Conservation (phyloP, 1,139 yeast genomes). For the Hanseniaspora gamundiae region DNA sequence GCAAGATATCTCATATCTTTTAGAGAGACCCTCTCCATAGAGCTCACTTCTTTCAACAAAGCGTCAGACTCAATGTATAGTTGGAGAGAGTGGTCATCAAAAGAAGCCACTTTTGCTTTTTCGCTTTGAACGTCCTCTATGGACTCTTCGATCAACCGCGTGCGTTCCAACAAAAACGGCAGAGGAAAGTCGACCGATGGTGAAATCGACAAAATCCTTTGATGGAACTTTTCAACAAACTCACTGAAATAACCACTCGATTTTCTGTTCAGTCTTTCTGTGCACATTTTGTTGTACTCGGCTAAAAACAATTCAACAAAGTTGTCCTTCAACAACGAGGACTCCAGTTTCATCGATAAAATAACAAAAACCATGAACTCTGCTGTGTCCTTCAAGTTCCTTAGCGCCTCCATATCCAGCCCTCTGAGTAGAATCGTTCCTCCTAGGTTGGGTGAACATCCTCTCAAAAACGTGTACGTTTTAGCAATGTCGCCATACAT, state of each 20-base stretch:
- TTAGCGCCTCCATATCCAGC: slow-evolving; percentile 44
- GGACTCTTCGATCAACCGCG: slow-evolving; percentile 42
- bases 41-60: slow-evolving; percentile 12
- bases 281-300: slow-evolving; percentile 18
- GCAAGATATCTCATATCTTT: slow-evolving; percentile 23
- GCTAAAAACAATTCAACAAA: slow-evolving; percentile 38
- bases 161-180: slow-evolving; percentile 48
- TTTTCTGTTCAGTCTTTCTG: slow-evolving; percentile 6
- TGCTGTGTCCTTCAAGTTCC: slow-evolving; percentile 62
- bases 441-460: slow-evolving; percentile 64
- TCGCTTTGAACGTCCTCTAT: slow-evolving; percentile 21
- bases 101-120: slow-evolving; percentile 11
- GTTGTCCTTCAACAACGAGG: slow-evolving; percentile 67
- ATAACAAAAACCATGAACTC: slow-evolving; percentile 72
- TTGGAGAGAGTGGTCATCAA: slow-evolving; percentile 10
- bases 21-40: slow-evolving; percentile 17
- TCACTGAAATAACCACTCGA: slow-evolving; percentile 30
- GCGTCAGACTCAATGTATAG: slow-evolving; percentile 12
- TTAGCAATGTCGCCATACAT: slow-evolving; percentile 44
- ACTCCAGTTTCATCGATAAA: slow-evolving; percentile 69
- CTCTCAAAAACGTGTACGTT: slow-evolving; percentile 65
- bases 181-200: slow-evolving; percentile 61
- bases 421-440: slow-evolving; percentile 80
- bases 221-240: slow-evolving; percentile 39
- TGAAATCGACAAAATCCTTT: slow-evolving; percentile 52